Evolutionary conservation across 495 filamentous ascomycete genomes (phyloP).

Genomic region (Daldinia loculata): DNA sequence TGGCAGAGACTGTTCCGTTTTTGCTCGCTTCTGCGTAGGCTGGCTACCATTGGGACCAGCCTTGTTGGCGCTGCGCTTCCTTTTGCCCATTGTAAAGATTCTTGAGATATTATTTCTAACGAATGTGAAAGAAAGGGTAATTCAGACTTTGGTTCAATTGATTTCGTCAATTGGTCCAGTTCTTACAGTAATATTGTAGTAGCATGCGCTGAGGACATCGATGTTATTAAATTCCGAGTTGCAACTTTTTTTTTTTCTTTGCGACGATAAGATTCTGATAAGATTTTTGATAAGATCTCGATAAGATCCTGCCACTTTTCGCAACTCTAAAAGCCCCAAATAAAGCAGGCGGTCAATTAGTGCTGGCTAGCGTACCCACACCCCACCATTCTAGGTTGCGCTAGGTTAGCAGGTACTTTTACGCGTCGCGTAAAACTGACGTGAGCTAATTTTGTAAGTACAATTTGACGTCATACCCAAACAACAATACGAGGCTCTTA

Average conservation of each 20-base stretch:
- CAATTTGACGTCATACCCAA: not conserved
- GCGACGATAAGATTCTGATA: not conserved
- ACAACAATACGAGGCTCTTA: not conserved
- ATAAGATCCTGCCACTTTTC: slow-evolving; percentile 2
- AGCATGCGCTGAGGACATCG: not conserved
- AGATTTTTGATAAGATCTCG: slow-evolving; percentile 1
- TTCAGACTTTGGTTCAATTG: not conserved
- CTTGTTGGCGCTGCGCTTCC: slow-evolving; percentile 55
- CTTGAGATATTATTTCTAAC: not conserved
- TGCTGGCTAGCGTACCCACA: not conserved
- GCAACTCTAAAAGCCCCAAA: not conserved
- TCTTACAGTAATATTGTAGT: not conserved
- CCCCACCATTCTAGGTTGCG: not conserved
- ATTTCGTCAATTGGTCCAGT: not conserved
- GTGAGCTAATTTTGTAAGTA: not conserved
- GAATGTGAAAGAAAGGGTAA: not conserved
- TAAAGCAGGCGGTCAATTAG: slow-evolving; percentile 26
- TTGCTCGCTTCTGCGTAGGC: slow-evolving; percentile 55
- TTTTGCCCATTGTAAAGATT: slow-evolving; percentile 49
- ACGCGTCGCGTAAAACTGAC: not conserved
- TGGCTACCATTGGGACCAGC: slow-evolving; percentile 41
- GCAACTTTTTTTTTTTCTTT: slow-evolving; percentile 11
- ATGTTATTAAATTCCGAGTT: not conserved
- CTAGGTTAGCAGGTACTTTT: not conserved
- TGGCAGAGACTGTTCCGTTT: slow-evolving; percentile 44